Base-by-base conservation (phyloP, 2,329 filamentous ascomycete genomes). In the Paraphoma sp. region DNA sequence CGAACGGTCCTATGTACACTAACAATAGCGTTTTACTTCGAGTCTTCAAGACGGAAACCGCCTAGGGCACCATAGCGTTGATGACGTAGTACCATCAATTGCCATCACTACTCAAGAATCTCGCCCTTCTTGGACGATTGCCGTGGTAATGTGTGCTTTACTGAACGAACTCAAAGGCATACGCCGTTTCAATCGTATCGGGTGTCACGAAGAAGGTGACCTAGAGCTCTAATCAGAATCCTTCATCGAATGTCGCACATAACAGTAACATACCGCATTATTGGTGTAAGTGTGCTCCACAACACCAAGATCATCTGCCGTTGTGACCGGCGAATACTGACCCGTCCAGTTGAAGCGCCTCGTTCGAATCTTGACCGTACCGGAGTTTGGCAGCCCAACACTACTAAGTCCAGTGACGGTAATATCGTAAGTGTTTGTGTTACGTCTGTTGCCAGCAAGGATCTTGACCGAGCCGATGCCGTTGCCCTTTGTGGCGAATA, bases 401-500 rank as follows among this genome's bases (percentile, higher is more conserved):
- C 68, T 54, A n/a, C 55, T 63, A 18, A 80, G 58, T 5, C 68
- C 66, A 9, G 72, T 63, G 42, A 81, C 58, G 8, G 62, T 68
- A 29, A 81, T 65, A 43, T 72, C 62, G 70, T 75, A 79, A 4
- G 71, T 73, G 0, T 73, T 74, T 2, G 67, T 64, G 8, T 65
- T 58, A 6, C 68, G 61, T 6, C 73, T 67, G 10, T 69, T 69
- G 5, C 78, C 79, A 1, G 72, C 70, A 14, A 80, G 67, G 38
- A 79, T 65, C n/a, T 74, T 72, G 4, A 76, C 76, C 9, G 33
- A 36, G 14, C 6, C 54, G 58, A 41, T 70, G 0, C 53, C 54
- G 18, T 14, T 36, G 33, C 65, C 74, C 16, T 74, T 69, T 2
- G 72, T 76, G 9, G 78, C 73, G 53, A 78, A 81, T 11, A 73